A percentile compares a stretch with the other conserved stretches of the same genome.
These are phyloP conservation scores for Aspergillus caelatus DNA, from an alignment of 2,329 filamentous ascomycete genomes.

Conservation along the genomic window DNA sequence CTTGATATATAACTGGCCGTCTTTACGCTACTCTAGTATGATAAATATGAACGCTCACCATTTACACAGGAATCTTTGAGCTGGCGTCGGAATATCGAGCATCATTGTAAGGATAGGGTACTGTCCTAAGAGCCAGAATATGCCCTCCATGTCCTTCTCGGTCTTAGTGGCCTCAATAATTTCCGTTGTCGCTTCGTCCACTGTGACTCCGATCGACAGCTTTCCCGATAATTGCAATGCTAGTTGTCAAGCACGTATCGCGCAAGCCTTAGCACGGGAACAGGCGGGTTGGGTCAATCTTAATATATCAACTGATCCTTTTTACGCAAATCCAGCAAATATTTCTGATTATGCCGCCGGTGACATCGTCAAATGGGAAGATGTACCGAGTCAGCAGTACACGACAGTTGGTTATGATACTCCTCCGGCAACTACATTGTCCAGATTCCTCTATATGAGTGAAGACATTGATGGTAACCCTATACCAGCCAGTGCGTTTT, in stretches of 20 bases:
- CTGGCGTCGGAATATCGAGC: too few species aligned
- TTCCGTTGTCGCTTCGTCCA: background rate
- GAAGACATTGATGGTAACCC: background rate
- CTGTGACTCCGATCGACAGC: background rate
- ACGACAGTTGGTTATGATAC: background rate
- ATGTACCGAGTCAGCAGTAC: background rate
- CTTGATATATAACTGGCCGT: too few species aligned
- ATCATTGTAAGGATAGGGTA: accelerated
- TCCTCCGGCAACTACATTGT: background rate
- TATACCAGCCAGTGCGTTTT: background rate
- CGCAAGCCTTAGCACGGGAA: background rate
- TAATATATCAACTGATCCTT: background rate
- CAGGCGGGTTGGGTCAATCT: background rate
- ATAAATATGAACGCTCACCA: too few species aligned
- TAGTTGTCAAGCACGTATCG: background rate
- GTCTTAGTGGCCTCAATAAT: background rate
- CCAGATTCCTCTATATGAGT: background rate
- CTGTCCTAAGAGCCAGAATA: too few species aligned
- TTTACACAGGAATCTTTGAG: too few species aligned
- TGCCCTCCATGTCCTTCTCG: too few species aligned
- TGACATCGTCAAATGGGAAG: background rate
- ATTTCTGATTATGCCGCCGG: background rate
- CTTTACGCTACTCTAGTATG: too few species aligned
- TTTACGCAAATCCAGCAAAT: background rate
- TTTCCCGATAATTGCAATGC: background rate